These are phyloP conservation scores for Dipodascus albidus DNA, from an alignment of 805 yeast genomes.

Conservation along the genomic window DNA sequence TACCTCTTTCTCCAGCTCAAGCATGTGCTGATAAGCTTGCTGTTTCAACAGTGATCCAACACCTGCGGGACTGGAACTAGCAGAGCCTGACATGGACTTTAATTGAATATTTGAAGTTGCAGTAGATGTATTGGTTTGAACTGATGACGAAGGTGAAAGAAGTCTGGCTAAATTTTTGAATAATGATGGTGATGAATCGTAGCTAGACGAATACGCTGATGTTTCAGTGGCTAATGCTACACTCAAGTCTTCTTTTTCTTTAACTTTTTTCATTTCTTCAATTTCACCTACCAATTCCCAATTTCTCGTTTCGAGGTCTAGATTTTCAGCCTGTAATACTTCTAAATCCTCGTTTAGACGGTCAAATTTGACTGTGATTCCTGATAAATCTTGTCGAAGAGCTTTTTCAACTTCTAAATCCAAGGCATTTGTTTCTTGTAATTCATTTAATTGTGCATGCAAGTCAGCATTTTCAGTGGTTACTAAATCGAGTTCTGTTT, in stretches of 20 bases:
- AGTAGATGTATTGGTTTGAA: not conserved
- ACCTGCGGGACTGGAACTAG: not conserved
- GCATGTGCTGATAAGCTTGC: conserved; percentile 1
- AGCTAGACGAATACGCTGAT: not conserved
- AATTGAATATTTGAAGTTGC: too few species aligned
- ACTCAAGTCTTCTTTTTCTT: not conserved
- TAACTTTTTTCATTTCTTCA: not conserved
- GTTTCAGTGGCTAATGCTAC: not conserved
- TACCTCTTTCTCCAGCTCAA: not conserved
- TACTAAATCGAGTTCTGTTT: not conserved
- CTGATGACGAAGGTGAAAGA: not conserved
- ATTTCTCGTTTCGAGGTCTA: not conserved
- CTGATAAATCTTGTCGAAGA: not conserved
- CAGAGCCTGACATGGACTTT: not conserved
- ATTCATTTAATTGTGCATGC: not conserved
- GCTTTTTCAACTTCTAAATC: not conserved
- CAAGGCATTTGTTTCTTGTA: not conserved
- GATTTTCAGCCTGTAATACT: not conserved
- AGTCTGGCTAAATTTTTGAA: not conserved
- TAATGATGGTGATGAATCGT: not conserved
- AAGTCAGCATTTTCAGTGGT: not conserved
- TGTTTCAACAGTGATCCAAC: not conserved
- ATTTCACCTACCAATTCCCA: not conserved
- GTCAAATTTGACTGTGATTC: not conserved
- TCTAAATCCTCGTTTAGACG: not conserved